These are phyloP conservation scores for Zoysia japonica DNA, from an alignment of 176 grass and related monocot genomes.

Conservation along the genomic window DNA sequence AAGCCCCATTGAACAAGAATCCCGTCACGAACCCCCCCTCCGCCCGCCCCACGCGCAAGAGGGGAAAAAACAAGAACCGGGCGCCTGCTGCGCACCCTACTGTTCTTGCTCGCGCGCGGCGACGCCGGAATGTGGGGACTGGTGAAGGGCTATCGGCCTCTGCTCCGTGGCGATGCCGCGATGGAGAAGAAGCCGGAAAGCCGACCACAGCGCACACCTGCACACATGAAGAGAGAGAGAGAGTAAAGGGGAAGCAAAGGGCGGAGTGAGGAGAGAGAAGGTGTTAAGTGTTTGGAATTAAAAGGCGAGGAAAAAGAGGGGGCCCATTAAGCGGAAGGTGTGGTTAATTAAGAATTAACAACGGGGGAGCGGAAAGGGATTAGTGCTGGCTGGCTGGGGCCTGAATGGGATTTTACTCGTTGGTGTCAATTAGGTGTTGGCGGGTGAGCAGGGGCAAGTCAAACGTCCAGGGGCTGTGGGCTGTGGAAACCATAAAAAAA, in stretches of 20 bases:
- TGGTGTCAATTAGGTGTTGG: too few species aligned
- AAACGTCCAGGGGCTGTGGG: slow-evolving; percentile 22
- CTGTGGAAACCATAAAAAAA: too few species aligned
- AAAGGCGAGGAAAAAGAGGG: slow-evolving; percentile 47
- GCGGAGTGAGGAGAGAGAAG: slow-evolving; percentile 6
- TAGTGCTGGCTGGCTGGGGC: slow-evolving; percentile 17
- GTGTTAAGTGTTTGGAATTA: slow-evolving; percentile 45
- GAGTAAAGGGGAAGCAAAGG: slow-evolving; percentile 57
- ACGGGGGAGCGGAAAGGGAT: slow-evolving; percentile 2
- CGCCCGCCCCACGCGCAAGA: background rate
- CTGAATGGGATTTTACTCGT: too few species aligned
- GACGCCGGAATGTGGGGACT: slow-evolving; percentile 39
- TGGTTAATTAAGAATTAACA: slow-evolving; percentile 47
- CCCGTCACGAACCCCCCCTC: background rate
- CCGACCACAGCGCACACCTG: slow-evolving; percentile 46
- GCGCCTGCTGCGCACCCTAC: background rate
- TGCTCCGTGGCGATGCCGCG: slow-evolving; percentile 28
- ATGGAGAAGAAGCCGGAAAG: slow-evolving; percentile 43
- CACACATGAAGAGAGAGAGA: slow-evolving; percentile 48
- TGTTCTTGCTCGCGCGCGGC: slow-evolving; percentile 31
- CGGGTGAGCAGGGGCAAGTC: slow-evolving; percentile 41
- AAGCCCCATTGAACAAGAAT: slow-evolving; percentile 39
- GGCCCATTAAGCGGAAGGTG: slow-evolving; percentile 37
- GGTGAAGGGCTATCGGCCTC: slow-evolving; percentile 39
- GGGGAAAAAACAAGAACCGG: slow-evolving; percentile 21